Evolutionary conservation across 2,329 filamentous ascomycete genomes (phyloP).

Genomic region (Claviceps quebecensis): DNA sequence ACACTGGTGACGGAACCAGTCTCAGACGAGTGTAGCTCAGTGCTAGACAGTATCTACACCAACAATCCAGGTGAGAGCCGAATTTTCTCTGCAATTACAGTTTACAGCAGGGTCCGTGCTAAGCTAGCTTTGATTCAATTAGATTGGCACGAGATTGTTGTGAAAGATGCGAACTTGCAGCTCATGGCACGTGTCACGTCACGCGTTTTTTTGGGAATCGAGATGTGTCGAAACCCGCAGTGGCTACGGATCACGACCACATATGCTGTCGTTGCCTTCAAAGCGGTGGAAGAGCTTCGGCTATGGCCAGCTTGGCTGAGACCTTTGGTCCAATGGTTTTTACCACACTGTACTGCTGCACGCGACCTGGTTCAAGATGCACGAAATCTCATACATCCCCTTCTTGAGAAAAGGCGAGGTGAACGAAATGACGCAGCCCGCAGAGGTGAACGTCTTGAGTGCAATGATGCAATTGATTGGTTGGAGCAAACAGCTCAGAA

Average conservation of each 20-base stretch:
- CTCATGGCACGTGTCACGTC: slow-evolving; percentile 35
- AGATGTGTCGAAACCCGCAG: slow-evolving; percentile 28
- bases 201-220: slow-evolving; percentile 31
- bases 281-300: slow-evolving; percentile 8
- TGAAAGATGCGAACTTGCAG: background rate
- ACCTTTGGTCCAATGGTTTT: slow-evolving; percentile 9
- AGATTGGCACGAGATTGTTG: background rate
- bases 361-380: slow-evolving; percentile 5
- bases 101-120: background rate
- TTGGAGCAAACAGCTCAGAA: slow-evolving; percentile 1
- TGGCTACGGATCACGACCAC: slow-evolving; percentile 32
- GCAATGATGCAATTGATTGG: slow-evolving; percentile 12
- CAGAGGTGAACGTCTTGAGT: slow-evolving; percentile 1
- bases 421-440: slow-evolving; percentile 5
- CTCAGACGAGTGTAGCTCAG: background rate
- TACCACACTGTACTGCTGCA: slow-evolving; percentile 7
- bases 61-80: background rate
- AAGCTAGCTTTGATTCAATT: background rate
- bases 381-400: slow-evolving; percentile 6
- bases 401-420: slow-evolving; percentile 6
- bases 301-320: slow-evolving; percentile 8
- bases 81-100: background rate
- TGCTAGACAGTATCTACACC: background rate
- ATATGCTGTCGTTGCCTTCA: slow-evolving; percentile 27
- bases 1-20: background rate